A percentile compares a stretch with the other conserved stretches of the same genome.
These are phyloP conservation scores for Aspergillus vadensis DNA, from an alignment of 2,329 filamentous ascomycete genomes.

Conservation along the genomic window DNA sequence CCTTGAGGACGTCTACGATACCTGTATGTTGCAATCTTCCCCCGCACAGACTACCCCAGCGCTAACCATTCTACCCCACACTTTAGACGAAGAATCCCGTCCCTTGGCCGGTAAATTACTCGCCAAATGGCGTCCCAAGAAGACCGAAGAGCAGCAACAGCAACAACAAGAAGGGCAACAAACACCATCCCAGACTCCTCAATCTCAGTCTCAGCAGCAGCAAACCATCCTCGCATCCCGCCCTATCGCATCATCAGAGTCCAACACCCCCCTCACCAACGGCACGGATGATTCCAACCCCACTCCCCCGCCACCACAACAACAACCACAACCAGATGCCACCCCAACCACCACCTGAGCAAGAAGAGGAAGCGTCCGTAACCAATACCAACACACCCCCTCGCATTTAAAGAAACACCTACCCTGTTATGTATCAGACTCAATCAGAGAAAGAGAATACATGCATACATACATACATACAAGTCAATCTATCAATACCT, in stretches of 20 bases:
- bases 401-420: too few species aligned
- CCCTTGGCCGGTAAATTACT: constrained; percentile 57
- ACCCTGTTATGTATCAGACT: too few species aligned
- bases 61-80: constrained; percentile 1
- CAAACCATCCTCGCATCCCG: not conserved
- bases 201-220: not conserved
- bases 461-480: too few species aligned
- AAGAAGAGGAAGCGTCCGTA: too few species aligned
- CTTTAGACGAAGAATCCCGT: constrained; percentile 49
- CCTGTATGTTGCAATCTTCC: constrained; percentile 43
- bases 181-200: not conserved
- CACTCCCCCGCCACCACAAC: not conserved
- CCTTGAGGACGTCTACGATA: constrained; percentile 60
- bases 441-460: too few species aligned
- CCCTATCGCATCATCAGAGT: not conserved
- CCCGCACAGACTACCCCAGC: not conserved
- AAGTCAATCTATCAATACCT: too few species aligned
- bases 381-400: too few species aligned
- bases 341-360: not conserved
- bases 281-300: not conserved
- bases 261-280: not conserved
- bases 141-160: constrained; percentile 27
- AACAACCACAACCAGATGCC: not conserved
- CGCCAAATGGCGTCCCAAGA: constrained; percentile 56
- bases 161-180: constrained; percentile 15